Evolutionary conservation across 352 stramenopile species (phyloP), one percentile per base, ranked within the genome.

Genomic region (Salisapilia sapeloensis): DNA sequence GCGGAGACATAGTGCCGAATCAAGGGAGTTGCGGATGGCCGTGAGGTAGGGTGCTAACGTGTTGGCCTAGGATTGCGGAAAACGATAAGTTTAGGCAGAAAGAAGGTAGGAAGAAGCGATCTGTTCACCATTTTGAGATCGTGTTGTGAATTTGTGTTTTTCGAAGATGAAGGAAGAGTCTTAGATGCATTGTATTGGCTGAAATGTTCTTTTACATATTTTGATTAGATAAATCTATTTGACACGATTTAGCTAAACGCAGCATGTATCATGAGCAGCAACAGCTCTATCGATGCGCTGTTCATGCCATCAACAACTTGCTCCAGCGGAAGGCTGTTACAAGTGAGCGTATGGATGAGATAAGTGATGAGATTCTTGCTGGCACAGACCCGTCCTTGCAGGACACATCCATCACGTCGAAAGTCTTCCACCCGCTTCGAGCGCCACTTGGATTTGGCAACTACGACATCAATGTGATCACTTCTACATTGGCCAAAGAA

Each of bases 41-140:
- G 82, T 77, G 19, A 97, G 58, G 55, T 97, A 97, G 31, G 89
- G 81, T 32, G 82, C 79, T 25, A 93, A 69, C 12, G 78, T 90
- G 48, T 83, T 86, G 32, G 71, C 66, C 71, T 83, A 18, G 22
- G 3, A 35, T 26, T 6, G 22, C 19, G 3, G 3, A 31, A 6
- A 6, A 6, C 16, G 19, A 31, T 6, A n/a, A n/a, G n/a, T n/a
- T n/a, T n/a, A n/a, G n/a, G n/a, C n/a, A n/a, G n/a, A n/a, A n/a
- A n/a, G n/a, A n/a, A n/a, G n/a, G n/a, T n/a, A n/a, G n/a, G n/a
- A n/a, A n/a, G n/a, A n/a, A n/a, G n/a, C n/a, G n/a, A n/a, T n/a
- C n/a, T n/a, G n/a, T n/a, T n/a, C n/a, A n/a, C n/a, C n/a, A n/a
- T n/a, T n/a, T n/a, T n/a, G n/a, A n/a, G n/a, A n/a, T n/a, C n/a